Conservation (phyloP, 2,329 filamentous ascomycete genomes). For the Sporothrix brasiliensis region DNA sequence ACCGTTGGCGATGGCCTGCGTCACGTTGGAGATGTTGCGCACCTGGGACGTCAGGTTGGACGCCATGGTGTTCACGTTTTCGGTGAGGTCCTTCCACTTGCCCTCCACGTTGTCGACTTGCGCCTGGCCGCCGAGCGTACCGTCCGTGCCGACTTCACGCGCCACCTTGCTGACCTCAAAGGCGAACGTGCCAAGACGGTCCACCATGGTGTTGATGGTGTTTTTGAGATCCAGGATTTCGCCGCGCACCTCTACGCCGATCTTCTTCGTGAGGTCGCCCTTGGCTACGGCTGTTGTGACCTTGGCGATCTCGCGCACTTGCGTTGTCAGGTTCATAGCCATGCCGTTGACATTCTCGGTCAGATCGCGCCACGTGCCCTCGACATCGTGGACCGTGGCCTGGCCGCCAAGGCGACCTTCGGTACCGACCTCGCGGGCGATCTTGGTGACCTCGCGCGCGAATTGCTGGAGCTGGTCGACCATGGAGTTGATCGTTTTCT, state of each 20-base stretch:
- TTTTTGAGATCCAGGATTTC: slow-evolving; percentile 95
- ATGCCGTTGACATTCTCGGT: slow-evolving; percentile 97
- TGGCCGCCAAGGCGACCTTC: slow-evolving; percentile 93
- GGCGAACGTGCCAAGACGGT: slow-evolving; percentile 92
- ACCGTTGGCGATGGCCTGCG: slow-evolving; percentile 91
- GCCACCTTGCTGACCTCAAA: slow-evolving; percentile 96
- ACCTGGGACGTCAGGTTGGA: slow-evolving; percentile 73
- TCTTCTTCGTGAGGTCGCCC: slow-evolving; percentile 94
- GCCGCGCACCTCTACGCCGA: slow-evolving; percentile 88
- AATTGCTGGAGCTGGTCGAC: slow-evolving; percentile 97
- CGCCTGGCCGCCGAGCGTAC: slow-evolving; percentile 89
- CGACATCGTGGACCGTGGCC: slow-evolving; percentile 92
- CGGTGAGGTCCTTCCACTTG: slow-evolving; percentile 96
- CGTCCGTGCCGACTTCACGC: slow-evolving; percentile 93
- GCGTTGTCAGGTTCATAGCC: slow-evolving; percentile 96
- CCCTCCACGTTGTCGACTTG: slow-evolving; percentile 93
- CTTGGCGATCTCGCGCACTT: slow-evolving; percentile 95
- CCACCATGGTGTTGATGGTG: slow-evolving; percentile 99
- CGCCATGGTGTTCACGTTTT: slow-evolving; percentile 81
- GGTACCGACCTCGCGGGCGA: slow-evolving; percentile 94
- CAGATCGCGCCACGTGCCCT: slow-evolving; percentile 95
- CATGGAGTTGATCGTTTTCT: slow-evolving; percentile 99
- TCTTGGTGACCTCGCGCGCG: slow-evolving; percentile 93
- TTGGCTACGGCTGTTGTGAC: slow-evolving; percentile 94
- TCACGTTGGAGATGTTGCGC: slow-evolving; percentile 89